Percentiles rank a stretch among this genome's conserved stretches.
Conservation (phyloP, 2,329 filamentous ascomycete genomes). For the Alternaria sp. region DNA sequence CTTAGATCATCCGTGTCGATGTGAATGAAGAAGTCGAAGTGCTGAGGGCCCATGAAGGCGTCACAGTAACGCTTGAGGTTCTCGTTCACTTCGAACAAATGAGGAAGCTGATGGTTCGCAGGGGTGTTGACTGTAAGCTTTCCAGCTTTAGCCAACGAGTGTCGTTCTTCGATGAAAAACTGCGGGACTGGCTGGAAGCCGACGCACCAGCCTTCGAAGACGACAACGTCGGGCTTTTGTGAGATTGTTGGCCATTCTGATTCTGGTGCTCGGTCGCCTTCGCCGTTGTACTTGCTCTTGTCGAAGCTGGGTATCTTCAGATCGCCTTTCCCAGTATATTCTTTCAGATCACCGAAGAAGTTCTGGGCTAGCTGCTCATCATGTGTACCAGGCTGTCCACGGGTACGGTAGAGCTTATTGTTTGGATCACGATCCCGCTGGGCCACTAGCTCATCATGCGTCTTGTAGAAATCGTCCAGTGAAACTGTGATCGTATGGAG, state of each 20-base stretch:
- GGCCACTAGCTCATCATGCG: conserved; percentile 69
- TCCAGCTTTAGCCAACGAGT: conserved; percentile 60
- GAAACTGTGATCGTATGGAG: conserved; percentile 43
- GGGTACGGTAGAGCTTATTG: conserved; percentile 79
- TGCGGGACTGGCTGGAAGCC: conserved; percentile 75
- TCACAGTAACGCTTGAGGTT: conserved; percentile 60
- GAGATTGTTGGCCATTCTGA: conserved; percentile 68
- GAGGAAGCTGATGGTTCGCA: conserved; percentile 61
- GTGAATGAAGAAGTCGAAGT: conserved; percentile 68
- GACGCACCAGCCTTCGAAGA: conserved; percentile 92
- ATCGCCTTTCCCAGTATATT: conserved; percentile 55
- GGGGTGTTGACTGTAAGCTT: conserved; percentile 54
- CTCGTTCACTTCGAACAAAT: conserved; percentile 66
- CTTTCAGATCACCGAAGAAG: conserved; percentile 67
- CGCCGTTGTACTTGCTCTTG: conserved; percentile 77
- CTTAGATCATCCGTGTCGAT: conserved; percentile 74
- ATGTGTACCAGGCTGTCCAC: conserved; percentile 85
- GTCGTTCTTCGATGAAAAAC: conserved; percentile 61
- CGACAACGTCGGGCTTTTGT: conserved; percentile 67
- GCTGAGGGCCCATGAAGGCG: conserved; percentile 51
- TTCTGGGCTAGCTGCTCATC: conserved; percentile 69
- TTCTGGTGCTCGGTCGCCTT: conserved; percentile 74
- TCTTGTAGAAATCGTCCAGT: conserved; percentile 87
- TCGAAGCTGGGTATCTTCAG: conserved; percentile 78
- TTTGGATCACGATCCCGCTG: conserved; percentile 69